phyloP scores from a whole-genome alignment of 495 filamentous ascomycete species.

The Annulohypoxylon stygium region DNA sequence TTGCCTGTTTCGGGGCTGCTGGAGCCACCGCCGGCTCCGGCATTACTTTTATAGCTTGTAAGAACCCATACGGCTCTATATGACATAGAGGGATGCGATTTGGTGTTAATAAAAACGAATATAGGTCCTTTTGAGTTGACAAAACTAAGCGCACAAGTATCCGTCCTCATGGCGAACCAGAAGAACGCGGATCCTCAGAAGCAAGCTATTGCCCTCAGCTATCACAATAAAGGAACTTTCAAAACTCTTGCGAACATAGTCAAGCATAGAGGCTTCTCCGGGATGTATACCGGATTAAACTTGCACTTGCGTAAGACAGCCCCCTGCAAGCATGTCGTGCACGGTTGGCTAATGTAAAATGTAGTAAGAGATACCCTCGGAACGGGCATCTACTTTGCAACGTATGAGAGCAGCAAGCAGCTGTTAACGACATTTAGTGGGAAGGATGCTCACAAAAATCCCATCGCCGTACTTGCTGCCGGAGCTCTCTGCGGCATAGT shows the following conservation, averaged over 20 bases:
- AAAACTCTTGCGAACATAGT: slow-evolving; percentile 84
- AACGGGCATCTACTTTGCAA: slow-evolving; percentile 89
- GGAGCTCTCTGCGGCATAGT: slow-evolving; percentile 84
- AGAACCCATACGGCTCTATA: slow-evolving; percentile 50
- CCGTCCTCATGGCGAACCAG: slow-evolving; percentile 83
- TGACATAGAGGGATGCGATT: slow-evolving; percentile 2
- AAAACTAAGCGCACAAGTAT: slow-evolving; percentile 90
- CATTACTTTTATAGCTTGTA: slow-evolving; percentile 89
- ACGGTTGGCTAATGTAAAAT: slow-evolving; percentile 32
- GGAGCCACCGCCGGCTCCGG: slow-evolving; percentile 83
- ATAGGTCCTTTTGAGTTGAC: slow-evolving; percentile 95
- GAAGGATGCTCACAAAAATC: slow-evolving; percentile 74
- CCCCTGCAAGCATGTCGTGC: neutral
- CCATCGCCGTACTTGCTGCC: slow-evolving; percentile 77
- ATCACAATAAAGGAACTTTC: slow-evolving; percentile 83
- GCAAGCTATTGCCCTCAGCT: slow-evolving; percentile 74
- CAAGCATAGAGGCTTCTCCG: slow-evolving; percentile 78
- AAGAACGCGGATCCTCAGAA: slow-evolving; percentile 65
- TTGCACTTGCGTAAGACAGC: slow-evolving; percentile 77
- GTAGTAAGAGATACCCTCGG: slow-evolving; percentile 87
- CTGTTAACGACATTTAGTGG: slow-evolving; percentile 79
- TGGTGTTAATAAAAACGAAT: slow-evolving; percentile 23
- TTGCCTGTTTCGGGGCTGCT: slow-evolving; percentile 80
- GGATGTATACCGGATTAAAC: slow-evolving; percentile 88
- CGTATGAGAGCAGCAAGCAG: slow-evolving; percentile 92